Base-by-base conservation (phyloP, 208 protist species). In the Wallacemonas sp. region DNA sequence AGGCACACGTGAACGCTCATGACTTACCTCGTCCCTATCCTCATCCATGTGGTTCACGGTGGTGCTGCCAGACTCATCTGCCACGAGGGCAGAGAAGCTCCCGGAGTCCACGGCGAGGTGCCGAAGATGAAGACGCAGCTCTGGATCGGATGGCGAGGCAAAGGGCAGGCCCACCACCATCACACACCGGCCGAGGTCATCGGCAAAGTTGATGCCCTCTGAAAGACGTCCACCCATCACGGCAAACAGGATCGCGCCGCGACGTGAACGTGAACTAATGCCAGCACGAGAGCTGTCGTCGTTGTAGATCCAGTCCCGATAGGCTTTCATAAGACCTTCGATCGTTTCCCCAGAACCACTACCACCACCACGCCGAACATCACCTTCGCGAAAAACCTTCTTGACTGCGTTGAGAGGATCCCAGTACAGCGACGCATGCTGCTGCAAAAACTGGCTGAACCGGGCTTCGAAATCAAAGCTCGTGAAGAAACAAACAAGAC, bases 161-260 rank as follows among this genome's bases (percentile, higher is more conserved):
- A 94, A 99, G 4, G 98, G 98, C 62, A 99, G 38, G 16, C 98
- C 98, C 9, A 99, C 79, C 47, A 99, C 92, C 0, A 99, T 32
- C 1, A 99, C 92, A 16, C 70, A 84, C 9, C 98, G 80, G 2
- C 92, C 98, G 17, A 98, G 83, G 56, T 96, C 90, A 69, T 99
- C 98, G 9, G 74, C 79, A 60, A 99, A 99, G 85, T 99, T 99
- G 73, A 99, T 99, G 38, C 98, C 98, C 76, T 99, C 98, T 19
- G 88, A 97, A 32, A 99, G 75, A 49, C 98, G 98, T 11, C 98
- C 98, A 34, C 98, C 97, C 69, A 99, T 97, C 8, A 99, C 96
- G 24, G 81, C 81, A 33, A 94, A 89, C 0, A 99, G 74, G 12
- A 99, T 29, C 27, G 96, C 97, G 3, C 97, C 97, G 26, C 87